These are phyloP conservation scores for Asterophora lycoperdoides DNA, from an alignment of 768 basidiomycete species.

Conservation along the genomic window DNA sequence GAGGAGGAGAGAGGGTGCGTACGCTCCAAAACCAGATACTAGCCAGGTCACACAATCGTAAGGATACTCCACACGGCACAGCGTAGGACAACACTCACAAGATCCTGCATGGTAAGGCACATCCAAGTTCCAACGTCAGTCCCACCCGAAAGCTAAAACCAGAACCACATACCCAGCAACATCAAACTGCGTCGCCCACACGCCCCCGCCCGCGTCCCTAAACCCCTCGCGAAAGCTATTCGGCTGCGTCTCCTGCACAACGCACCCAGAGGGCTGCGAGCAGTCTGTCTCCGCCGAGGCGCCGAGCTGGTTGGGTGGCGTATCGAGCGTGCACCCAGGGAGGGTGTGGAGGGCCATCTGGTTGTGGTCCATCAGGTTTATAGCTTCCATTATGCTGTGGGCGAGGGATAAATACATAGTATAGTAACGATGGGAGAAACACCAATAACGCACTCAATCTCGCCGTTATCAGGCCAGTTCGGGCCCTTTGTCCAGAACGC, in stretches of 20 bases:
- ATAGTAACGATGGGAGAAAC: no score
- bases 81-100: constrained; percentile 25
- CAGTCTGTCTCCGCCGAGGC: constrained; percentile 52
- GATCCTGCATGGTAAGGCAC: constrained; percentile 13
- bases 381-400: constrained; percentile 73
- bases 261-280: constrained; percentile 59
- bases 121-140: not conserved
- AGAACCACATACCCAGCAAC: constrained; percentile 26
- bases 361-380: constrained; percentile 66
- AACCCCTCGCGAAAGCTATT: constrained; percentile 68
- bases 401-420: constrained; percentile 11
- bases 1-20: constrained; percentile 13
- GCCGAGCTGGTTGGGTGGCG: constrained; percentile 43
- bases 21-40: constrained; percentile 50
- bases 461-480: constrained; percentile 42
- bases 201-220: constrained; percentile 65
- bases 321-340: constrained; percentile 34
- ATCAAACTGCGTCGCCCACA: constrained; percentile 73
- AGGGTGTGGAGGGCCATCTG: constrained; percentile 79
- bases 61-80: no score
- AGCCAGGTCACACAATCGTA: not conserved
- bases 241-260: constrained; percentile 52
- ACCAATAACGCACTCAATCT: constrained; percentile 37
- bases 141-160: not conserved
- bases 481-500: constrained; percentile 45